Conservation (phyloP, 2,329 filamentous ascomycete genomes). For the Penicillium digitatum region DNA sequence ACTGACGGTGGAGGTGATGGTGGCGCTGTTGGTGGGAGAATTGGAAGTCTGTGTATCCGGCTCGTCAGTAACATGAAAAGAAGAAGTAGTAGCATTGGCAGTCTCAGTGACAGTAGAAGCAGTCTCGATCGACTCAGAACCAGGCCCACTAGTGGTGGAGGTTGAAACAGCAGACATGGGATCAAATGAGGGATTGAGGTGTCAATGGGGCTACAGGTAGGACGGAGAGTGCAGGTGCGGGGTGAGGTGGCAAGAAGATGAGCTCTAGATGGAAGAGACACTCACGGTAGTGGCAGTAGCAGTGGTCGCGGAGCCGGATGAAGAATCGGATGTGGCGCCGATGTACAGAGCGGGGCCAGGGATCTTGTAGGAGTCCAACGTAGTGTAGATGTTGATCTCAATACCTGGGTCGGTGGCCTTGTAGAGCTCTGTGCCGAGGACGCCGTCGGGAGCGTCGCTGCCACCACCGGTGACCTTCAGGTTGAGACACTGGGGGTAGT, state of each 20-base stretch:
- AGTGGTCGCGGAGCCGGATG: slow-evolving; percentile 8
- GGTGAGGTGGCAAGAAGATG: slow-evolving; percentile 7
- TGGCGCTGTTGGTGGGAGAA: slow-evolving; percentile 16
- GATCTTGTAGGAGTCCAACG: slow-evolving; percentile 47
- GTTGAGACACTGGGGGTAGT: slow-evolving; percentile 59
- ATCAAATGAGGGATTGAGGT: background rate
- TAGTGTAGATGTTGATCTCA: slow-evolving; percentile 56
- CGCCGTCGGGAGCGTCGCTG: slow-evolving; percentile 46
- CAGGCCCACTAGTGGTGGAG: slow-evolving; percentile 7
- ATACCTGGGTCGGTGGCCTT: slow-evolving; percentile 56
- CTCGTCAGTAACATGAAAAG: slow-evolving; percentile 21
- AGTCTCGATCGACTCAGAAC: background rate
- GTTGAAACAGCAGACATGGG: slow-evolving; percentile 6
- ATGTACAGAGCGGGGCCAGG: slow-evolving; percentile 48
- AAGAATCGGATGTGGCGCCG: slow-evolving; percentile 22
- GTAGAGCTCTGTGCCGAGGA: slow-evolving; percentile 54
- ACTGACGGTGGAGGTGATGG: slow-evolving; percentile 22
- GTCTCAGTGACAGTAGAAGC: slow-evolving; percentile 12
- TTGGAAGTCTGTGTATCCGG: slow-evolving; percentile 24
- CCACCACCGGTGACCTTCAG: slow-evolving; percentile 57
- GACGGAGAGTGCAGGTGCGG: slow-evolving; percentile 10
- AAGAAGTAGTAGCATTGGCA: slow-evolving; percentile 14
- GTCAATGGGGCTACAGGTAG: slow-evolving; percentile 9
- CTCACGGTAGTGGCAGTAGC: slow-evolving; percentile 17
- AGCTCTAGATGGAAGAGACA: slow-evolving; percentile 15